Evolutionary conservation across 2,329 filamentous ascomycete species (phyloP).

Genomic region (Epichloe hybrida): DNA sequence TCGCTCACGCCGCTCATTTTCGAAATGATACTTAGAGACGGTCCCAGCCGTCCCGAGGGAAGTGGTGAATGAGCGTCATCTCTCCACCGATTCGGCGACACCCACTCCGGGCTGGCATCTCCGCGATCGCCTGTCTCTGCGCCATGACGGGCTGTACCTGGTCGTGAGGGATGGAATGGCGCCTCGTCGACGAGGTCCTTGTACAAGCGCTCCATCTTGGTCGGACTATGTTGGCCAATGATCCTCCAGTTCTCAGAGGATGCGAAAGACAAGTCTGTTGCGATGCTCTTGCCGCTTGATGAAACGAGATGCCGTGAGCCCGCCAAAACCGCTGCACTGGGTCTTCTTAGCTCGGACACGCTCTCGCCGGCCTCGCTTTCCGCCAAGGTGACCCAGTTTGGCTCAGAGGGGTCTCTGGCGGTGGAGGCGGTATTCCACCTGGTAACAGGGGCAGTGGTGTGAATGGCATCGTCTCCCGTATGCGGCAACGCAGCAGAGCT

Average conservation of each 20-base stretch:
- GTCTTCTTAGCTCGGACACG: slow-evolving; percentile 12
- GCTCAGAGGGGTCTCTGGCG: slow-evolving; percentile 3
- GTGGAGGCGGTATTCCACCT: slow-evolving; percentile 6
- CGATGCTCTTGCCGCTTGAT: slow-evolving; percentile 10
- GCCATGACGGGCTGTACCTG: slow-evolving; percentile 11
- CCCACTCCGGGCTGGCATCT: slow-evolving; percentile 5
- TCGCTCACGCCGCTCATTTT: slow-evolving; percentile 3
- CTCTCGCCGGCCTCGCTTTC: slow-evolving; percentile 13
- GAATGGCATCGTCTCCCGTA: slow-evolving; percentile 1
- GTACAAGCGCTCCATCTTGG: slow-evolving; percentile 19
- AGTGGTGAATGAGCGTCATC: slow-evolving; percentile 3
- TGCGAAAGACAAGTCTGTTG: slow-evolving; percentile 20
- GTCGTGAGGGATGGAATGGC: slow-evolving; percentile 26
- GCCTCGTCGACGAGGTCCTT: slow-evolving; percentile 20
- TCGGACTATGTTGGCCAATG: slow-evolving; percentile 10
- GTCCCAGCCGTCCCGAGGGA: slow-evolving; percentile 1
- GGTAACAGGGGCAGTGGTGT: not conserved
- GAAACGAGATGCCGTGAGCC: slow-evolving; percentile 8
- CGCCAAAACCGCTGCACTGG: slow-evolving; percentile 9
- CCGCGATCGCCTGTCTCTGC: slow-evolving; percentile 3
- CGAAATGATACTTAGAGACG: slow-evolving; percentile 3
- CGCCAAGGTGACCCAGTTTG: slow-evolving; percentile 10
- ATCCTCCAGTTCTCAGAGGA: slow-evolving; percentile 25
- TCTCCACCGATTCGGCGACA: slow-evolving; percentile 6
- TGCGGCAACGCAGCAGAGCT: slow-evolving; percentile 21